Evolutionary conservation across 2,329 filamentous ascomycete species (phyloP).

Genomic region (Alternaria sp.): DNA sequence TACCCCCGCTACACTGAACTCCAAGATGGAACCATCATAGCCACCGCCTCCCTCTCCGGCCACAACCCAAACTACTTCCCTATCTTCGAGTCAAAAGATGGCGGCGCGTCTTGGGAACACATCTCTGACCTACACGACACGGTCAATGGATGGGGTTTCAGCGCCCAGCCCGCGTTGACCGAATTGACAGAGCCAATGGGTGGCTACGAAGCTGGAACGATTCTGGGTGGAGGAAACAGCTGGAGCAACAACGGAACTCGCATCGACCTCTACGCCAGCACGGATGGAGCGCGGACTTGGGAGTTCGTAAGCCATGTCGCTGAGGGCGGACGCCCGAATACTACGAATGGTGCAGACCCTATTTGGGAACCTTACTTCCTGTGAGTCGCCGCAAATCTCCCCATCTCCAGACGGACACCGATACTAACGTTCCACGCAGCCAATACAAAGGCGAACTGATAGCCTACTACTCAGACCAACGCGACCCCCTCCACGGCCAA

Average conservation of each 20-base stretch:
- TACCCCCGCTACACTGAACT: conserved; percentile 25
- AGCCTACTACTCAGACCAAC: conserved; percentile 35
- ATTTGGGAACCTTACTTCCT: conserved; percentile 34
- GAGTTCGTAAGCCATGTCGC: conserved; percentile 32
- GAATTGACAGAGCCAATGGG: conserved; percentile 22
- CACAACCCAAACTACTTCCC: conserved; percentile 42
- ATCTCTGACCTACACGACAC: conserved; percentile 66
- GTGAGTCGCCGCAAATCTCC: conserved; percentile 4
- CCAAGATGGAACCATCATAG: conserved; percentile 24
- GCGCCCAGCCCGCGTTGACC: conserved; percentile 51
- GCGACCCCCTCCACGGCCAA: conserved; percentile 30
- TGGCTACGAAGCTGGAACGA: conserved; percentile 26
- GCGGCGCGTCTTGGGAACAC: conserved; percentile 62
- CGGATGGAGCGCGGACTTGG: conserved; percentile 25
- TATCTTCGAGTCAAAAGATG: conserved; percentile 52
- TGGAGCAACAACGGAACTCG: conserved; percentile 55
- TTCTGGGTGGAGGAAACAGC: conserved; percentile 52
- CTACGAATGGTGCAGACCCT: conserved; percentile 27
- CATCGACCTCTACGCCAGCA: conserved; percentile 32
- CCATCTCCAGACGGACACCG: background rate
- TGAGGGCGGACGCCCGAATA: conserved; percentile 22
- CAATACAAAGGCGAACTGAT: conserved; percentile 25
- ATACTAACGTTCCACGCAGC: conserved; percentile 1
- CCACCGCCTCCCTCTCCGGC: conserved; percentile 20
- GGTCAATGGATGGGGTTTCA: conserved; percentile 67